These are phyloP conservation scores for Catharanthus roseus DNA, from an alignment of 257 asterid species.

Conservation along the genomic window DNA sequence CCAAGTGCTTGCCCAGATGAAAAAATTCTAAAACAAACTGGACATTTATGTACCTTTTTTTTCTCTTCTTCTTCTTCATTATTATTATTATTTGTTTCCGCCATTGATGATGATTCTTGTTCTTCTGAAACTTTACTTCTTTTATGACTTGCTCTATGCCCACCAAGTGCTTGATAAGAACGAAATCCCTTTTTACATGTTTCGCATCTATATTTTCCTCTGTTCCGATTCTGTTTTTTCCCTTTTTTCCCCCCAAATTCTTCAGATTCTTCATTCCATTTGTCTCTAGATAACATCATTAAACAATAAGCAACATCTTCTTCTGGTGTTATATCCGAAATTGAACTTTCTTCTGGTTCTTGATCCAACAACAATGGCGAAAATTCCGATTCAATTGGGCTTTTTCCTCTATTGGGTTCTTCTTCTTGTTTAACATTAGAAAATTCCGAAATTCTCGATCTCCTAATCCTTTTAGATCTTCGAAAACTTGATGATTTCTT, in stretches of 20 bases:
- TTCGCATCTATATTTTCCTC: conserved; percentile 70
- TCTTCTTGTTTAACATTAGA: not conserved
- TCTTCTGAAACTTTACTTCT: conserved; percentile 32
- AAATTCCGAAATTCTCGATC: conserved; percentile 28
- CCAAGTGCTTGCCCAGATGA: conserved; percentile 92
- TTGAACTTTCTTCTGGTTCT: conserved; percentile 60
- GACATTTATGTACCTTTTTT: conserved; percentile 66
- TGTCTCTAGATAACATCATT: conserved; percentile 78
- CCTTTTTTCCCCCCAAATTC: not conserved
- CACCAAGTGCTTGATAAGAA: conserved; percentile 92
- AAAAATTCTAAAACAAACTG: conserved; percentile 65
- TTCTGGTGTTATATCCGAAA: conserved; percentile 60
- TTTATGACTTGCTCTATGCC: conserved; percentile 92
- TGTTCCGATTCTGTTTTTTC: conserved; percentile 18
- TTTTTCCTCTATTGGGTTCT: conserved; percentile 8
- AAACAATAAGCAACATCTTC: conserved; percentile 75
- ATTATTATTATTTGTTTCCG: not conserved
- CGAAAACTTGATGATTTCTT: conserved; percentile 26
- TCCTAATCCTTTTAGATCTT: conserved; percentile 47
- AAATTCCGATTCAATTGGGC: conserved; percentile 12
- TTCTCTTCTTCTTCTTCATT: conserved; percentile 32
- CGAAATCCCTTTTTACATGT: conserved; percentile 59
- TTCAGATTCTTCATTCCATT: conserved; percentile 28
- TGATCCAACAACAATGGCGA: conserved; percentile 21
- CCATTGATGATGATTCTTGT: not conserved